Evolutionary conservation across 2,329 filamentous ascomycete species (phyloP), one percentile per base, ranked within the genome.

Genomic region (Penicillium crustosum): DNA sequence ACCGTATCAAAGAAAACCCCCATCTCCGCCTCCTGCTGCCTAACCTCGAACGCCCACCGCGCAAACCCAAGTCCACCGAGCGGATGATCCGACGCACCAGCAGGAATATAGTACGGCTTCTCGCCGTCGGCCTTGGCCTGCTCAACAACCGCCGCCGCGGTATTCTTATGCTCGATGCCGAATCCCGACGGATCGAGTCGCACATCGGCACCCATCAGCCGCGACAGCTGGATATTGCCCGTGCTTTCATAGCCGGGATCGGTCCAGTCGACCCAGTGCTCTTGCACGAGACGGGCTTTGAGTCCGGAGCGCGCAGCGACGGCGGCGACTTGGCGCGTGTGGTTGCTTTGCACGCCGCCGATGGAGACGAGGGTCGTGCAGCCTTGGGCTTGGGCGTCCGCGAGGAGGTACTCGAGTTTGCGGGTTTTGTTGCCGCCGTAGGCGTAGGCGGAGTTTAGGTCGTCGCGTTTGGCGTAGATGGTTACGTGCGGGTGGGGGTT

Each of bases 391-490:
- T 85, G 70, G 2, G 86, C 85, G n/a, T 89, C 86, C 0, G 87
- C 80, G 6, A 86, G 79, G 19, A 89, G 81, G 68, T 89, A 89
- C 78, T 90, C 87, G 2, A 89, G 79, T 72, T 89, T 89, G 57
- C 87, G 80, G 31, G 83, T 85, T 74, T 89, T 89, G 77, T 89
- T 89, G 53, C 86, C 87, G 38, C 87, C 87, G 66, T 81, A 88
- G 3, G 86, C 86, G 19, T 89, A 80, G 0, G 83, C 84, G 2
- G 85, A 88, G 74, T 88, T 89, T 68, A 86, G 85, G 74, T 90
- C 88, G 63, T 90, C 88, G 50, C 88, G 82, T 74, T 90, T 90
- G 53, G 88, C 87, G 69, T 85, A 90, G 61, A 90, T 82, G 21
- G 81, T 78, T 41, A 88, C 83, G 64, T 81, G 81, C 31, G 81